A percentile compares a stretch with the other conserved stretches of the same genome.
These are phyloP conservation scores for Colletotrichum lindemuthianum DNA, from an alignment of 2,329 filamentous ascomycete species.

Conservation along the genomic window DNA sequence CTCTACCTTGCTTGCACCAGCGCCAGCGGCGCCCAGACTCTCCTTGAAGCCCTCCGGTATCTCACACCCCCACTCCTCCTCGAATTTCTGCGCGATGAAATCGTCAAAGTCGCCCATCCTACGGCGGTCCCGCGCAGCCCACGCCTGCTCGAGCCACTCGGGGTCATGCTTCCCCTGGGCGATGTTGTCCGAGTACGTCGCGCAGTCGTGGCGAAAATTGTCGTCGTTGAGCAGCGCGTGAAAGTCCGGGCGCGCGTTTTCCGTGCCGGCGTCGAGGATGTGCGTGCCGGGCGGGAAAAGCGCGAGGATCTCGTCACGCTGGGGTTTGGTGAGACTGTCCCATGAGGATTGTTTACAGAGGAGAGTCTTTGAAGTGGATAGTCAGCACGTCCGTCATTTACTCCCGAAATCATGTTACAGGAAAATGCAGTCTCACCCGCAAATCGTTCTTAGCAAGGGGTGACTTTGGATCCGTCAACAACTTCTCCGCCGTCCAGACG, in stretches of 20 bases:
- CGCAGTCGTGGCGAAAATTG: conserved; percentile 60
- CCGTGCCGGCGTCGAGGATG: conserved; percentile 47
- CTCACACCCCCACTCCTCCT: conserved; percentile 57
- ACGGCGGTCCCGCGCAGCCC: conserved; percentile 60
- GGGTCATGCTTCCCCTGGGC: conserved; percentile 60
- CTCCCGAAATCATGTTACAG: not conserved
- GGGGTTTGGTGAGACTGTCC: conserved; percentile 47
- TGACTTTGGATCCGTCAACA: conserved; percentile 50
- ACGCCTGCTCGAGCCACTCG: conserved; percentile 63
- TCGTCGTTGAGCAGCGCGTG: conserved; percentile 57
- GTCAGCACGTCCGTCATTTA: not conserved
- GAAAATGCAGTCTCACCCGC: conserved; percentile 40
- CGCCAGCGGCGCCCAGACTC: conserved; percentile 5
- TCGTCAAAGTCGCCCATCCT: conserved; percentile 61
- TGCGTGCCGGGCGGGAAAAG: conserved; percentile 51
- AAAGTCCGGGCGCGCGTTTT: conserved; percentile 52
- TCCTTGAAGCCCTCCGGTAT: conserved; percentile 48
- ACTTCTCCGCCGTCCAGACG: conserved; percentile 47
- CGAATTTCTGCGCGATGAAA: conserved; percentile 55
- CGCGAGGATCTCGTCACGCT: conserved; percentile 48
- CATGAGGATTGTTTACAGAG: conserved; percentile 51
- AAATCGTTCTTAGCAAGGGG: conserved; percentile 51
- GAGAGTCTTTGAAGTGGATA: conserved; percentile 42
- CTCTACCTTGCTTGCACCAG: not conserved
- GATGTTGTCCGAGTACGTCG: conserved; percentile 58